Conservation (phyloP, 495 filamentous ascomycete genomes). For the Xylaria nigripes region DNA sequence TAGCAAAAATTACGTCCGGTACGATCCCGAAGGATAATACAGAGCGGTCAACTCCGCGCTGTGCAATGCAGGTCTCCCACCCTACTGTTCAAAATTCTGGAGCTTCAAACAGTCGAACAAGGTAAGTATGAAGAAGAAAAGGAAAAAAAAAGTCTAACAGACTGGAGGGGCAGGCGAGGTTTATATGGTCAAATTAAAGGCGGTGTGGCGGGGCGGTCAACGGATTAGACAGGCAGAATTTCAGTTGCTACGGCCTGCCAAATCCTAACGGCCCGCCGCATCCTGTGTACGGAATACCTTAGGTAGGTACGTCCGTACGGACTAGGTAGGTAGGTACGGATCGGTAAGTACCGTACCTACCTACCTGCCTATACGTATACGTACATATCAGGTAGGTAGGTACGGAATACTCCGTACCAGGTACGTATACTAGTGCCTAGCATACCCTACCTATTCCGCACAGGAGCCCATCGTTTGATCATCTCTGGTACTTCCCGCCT, state of each 20-base stretch:
- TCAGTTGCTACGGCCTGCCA: neutral
- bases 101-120: conserved; percentile 56
- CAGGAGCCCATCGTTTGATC: too few relatives aligned
- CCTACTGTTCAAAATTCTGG: conserved; percentile 53
- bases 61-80: conserved; percentile 72
- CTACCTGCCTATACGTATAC: too few relatives aligned
- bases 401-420: too few relatives aligned
- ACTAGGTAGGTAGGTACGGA: too few relatives aligned
- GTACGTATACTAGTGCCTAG: too few relatives aligned
- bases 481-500: too few relatives aligned
- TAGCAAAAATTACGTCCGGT: conserved; percentile 32
- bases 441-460: too few relatives aligned
- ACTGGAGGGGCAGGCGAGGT: conserved; percentile 5
- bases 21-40: conserved; percentile 66
- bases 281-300: too few relatives aligned
- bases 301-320: too few relatives aligned
- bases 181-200: conserved; percentile 15
- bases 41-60: conserved; percentile 60
- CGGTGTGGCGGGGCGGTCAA: conserved; percentile 6
- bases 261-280: neutral
- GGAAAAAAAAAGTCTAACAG: conserved; percentile 11
- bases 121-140: conserved; percentile 69
- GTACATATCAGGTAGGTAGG: too few relatives aligned
- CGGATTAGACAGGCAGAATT: conserved; percentile 8
- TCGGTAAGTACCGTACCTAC: too few relatives aligned